These are phyloP conservation scores for Stenogyne calaminthoides DNA, from an alignment of 305 asterid genomes.

Conservation along the genomic window DNA sequence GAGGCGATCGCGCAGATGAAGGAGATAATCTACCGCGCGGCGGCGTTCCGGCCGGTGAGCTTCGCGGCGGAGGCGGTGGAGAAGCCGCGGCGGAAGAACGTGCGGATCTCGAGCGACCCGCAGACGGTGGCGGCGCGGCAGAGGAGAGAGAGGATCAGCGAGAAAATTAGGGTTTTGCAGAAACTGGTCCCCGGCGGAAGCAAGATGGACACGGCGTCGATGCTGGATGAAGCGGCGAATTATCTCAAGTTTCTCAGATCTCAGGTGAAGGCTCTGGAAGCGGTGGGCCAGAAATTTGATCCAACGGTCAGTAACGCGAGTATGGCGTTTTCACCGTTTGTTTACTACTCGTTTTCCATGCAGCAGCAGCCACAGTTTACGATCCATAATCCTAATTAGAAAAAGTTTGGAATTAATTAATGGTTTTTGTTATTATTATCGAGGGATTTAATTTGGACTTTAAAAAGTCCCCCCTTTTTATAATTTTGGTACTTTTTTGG, in stretches of 20 bases:
- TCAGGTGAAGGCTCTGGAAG: constrained; percentile 78
- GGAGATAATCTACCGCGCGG: constrained; percentile 94
- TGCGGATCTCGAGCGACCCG: constrained; percentile 78
- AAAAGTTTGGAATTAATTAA: constrained; percentile 25
- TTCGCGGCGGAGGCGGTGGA: constrained; percentile 58
- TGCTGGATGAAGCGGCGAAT: constrained; percentile 99
- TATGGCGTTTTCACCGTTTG: constrained; percentile 44
- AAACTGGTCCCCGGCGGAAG: constrained; percentile 89
- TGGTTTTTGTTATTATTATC: background rate
- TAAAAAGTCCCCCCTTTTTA: background rate
- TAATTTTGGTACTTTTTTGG: background rate
- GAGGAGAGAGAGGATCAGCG: constrained; percentile 92
- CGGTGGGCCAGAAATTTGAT: constrained; percentile 50
- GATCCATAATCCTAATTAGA: constrained; percentile 44
- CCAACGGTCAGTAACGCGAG: constrained; percentile 18
- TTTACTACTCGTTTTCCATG: constrained; percentile 50
- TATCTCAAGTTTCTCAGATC: constrained; percentile 83
- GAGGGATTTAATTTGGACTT: background rate
- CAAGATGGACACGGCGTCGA: constrained; percentile 98
- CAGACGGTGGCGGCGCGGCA: constrained; percentile 96
- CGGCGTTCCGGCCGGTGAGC: constrained; percentile 85
- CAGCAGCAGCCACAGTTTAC: constrained; percentile 52
- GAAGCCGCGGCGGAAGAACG: constrained; percentile 85
- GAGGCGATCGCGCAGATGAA: constrained; percentile 96
- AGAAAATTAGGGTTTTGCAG: constrained; percentile 89